Evolutionary conservation across 2,329 filamentous ascomycete species (phyloP).

Genomic region (Talaromyces sp.): DNA sequence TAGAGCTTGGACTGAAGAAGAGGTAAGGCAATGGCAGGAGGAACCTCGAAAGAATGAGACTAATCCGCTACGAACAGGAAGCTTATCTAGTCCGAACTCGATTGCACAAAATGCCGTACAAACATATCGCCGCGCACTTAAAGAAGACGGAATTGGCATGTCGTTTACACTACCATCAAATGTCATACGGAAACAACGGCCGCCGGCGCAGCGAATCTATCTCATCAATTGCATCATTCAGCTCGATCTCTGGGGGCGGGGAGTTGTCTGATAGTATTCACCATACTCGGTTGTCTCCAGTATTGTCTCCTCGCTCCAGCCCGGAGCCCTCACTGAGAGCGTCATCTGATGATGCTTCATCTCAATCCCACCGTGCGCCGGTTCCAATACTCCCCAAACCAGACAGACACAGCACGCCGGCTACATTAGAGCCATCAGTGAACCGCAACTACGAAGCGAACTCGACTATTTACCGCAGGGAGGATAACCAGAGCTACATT

Average conservation of each 20-base stretch:
- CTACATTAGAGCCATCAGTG: slow-evolving; percentile 27
- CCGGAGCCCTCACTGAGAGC: slow-evolving; percentile 19
- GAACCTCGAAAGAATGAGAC: background rate
- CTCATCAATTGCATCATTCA: slow-evolving; percentile 53
- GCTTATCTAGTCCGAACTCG: slow-evolving; percentile 78
- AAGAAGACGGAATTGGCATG: slow-evolving; percentile 87
- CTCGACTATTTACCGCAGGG: slow-evolving; percentile 21
- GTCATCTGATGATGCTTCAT: slow-evolving; percentile 14
- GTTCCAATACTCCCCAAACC: slow-evolving; percentile 33
- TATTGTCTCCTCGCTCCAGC: slow-evolving; percentile 35
- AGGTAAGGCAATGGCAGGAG: slow-evolving; percentile 53
- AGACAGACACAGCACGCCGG: slow-evolving; percentile 37
- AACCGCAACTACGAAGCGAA: background rate
- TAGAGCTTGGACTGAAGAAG: slow-evolving; percentile 80
- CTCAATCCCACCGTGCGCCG: slow-evolving; percentile 25
- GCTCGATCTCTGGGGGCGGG: slow-evolving; percentile 36
- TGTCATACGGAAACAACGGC: slow-evolving; percentile 76
- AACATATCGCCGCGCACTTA: slow-evolving; percentile 78
- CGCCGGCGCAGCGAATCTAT: slow-evolving; percentile 71
- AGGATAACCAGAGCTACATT: slow-evolving; percentile 36
- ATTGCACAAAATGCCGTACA: slow-evolving; percentile 85
- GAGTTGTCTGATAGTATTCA: slow-evolving; percentile 27
- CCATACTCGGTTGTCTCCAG: slow-evolving; percentile 48
- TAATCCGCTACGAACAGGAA: slow-evolving; percentile 53
- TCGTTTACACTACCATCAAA: slow-evolving; percentile 81